Conservation (phyloP, 805 yeast species). For the Candida stauntonica region DNA sequence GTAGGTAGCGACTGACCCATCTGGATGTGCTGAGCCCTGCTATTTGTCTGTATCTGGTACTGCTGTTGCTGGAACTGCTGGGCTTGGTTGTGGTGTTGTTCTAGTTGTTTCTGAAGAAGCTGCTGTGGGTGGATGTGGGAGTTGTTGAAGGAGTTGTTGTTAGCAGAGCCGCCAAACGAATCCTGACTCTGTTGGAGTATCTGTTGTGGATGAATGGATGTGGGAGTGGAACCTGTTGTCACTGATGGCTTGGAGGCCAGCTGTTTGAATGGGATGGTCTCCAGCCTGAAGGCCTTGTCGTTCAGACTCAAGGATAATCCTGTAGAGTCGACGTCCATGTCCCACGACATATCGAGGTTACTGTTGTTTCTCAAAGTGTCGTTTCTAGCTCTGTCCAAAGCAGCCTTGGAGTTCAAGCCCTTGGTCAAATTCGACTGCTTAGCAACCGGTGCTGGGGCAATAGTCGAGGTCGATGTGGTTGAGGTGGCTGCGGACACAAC, state of each 20-base stretch:
- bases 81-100: conserved; percentile 7
- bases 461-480: conserved; percentile 11
- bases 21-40: conserved; percentile 3
- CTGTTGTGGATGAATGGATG: conserved; percentile 15
- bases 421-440: conserved; percentile 24
- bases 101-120: conserved; percentile 12
- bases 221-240: conserved; percentile 1
- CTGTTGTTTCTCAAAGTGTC: conserved; percentile 34
- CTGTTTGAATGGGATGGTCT: conserved; percentile 9
- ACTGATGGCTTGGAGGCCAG: conserved; percentile 2
- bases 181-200: conserved; percentile 12
- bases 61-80: conserved; percentile 3
- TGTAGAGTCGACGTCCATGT: conserved; percentile 31
- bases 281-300: conserved; percentile 16
- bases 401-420: conserved; percentile 11
- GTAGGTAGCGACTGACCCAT: conserved; percentile 14
- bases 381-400: conserved; percentile 1
- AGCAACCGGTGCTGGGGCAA: conserved; percentile 2
- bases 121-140: conserved; percentile 17
- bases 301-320: conserved; percentile 13
- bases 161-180: no score
- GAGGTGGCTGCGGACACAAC: conserved; percentile 11
- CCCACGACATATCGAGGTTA: conserved; percentile 38
- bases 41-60: background rate
- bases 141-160: conserved; percentile 1